Base-by-base conservation (phyloP, 2,329 filamentous ascomycete species). In the Curvularia hawaiiensis region DNA sequence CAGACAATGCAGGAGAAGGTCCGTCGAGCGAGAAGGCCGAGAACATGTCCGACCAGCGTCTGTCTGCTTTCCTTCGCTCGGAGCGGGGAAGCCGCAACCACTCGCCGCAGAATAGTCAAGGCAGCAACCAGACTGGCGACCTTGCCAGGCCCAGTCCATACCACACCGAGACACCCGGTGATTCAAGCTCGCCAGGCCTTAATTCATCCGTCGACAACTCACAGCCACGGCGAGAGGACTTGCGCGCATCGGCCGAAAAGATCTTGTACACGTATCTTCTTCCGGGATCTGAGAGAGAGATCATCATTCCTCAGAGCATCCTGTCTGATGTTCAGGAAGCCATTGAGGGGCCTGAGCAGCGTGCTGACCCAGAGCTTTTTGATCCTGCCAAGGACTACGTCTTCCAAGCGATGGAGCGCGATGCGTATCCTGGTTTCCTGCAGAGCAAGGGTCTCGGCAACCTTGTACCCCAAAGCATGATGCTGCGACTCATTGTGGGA, bases 401-500 rank as follows among this genome's bases (percentile, higher is more conserved):
- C 61, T 99, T 98, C 77, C 96, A 99, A 79, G 96, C 96, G 33
- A 99, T 99, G 95, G 96, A 99, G 79, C 87, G 96, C 54, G 95
- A 99, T 79, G 95, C 96, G n/a, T 99, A 97, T 75, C 95, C 96
- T 0, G 94, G 94, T 1, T 99, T 99, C 78, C 83, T 99, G 58
- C 86, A 94, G 72, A 91, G 92, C 79, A 98, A 98, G 79, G 95
- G 95, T 3, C 83, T 99, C 24, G 96, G 96, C 59, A 99, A 99
- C 72, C 84, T 99, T 14, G 94, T 99, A 28, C 95, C 94, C 3
- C 87, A 94, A 16, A 96, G 92, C 46, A 88, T 96, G 65, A 87
- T 98, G 72, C 83, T 96, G 66, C 86, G 95, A 52, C 81, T 98
- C 50, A 92, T 96, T 45, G 75, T 97, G 65, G 95, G 94, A 35